Percentiles rank a stretch among this genome's conserved stretches.
phyloP scores from a whole-genome alignment of 1,284 basidiomycete species.

The Thecaphora thlaspeos region DNA sequence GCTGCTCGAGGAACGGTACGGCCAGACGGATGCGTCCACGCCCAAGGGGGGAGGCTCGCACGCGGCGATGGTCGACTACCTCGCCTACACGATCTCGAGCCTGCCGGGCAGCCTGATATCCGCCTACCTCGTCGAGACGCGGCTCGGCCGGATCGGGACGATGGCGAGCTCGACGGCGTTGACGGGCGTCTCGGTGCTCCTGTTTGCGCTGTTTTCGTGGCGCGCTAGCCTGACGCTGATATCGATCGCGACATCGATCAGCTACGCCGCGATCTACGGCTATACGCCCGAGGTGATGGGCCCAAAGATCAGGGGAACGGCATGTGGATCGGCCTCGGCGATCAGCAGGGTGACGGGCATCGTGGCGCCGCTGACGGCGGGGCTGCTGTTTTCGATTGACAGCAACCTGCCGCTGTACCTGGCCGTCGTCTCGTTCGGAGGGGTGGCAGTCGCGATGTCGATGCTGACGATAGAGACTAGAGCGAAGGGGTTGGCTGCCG shows the following conservation, averaged over 20 bases:
- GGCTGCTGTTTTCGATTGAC: conserved; percentile 29
- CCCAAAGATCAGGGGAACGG: conserved; percentile 46
- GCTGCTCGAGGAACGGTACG: conserved; percentile 62
- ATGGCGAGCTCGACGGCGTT: conserved; percentile 60
- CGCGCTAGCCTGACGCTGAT: conserved; percentile 29
- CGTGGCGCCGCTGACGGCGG: conserved; percentile 48
- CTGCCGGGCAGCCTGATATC: conserved; percentile 67
- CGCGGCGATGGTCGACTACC: conserved; percentile 33
- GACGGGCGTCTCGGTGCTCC: conserved; percentile 35
- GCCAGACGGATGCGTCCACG: conserved; percentile 1
- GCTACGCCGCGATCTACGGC: conserved; percentile 53
- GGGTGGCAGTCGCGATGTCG: conserved; percentile 23
- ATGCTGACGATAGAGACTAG: conserved; percentile 38
- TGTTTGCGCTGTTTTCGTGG: conserved; percentile 32
- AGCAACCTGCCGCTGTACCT: conserved; percentile 24
- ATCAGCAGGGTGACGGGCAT: conserved; percentile 51
- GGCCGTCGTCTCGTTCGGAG: conserved; percentile 18
- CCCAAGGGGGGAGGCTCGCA: conserved; percentile 17
- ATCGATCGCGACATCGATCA: conserved; percentile 42
- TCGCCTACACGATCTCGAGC: conserved; percentile 46
- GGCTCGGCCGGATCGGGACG: conserved; percentile 70
- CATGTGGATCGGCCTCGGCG: conserved; percentile 48
- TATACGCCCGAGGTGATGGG: conserved; percentile 54
- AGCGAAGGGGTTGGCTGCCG: no score
- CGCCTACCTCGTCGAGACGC: conserved; percentile 80